A percentile compares a stretch with the other conserved stretches of the same genome.
These are phyloP conservation scores for Asclepias syriaca DNA, from an alignment of 257 asterid species.

Conservation along the genomic window DNA sequence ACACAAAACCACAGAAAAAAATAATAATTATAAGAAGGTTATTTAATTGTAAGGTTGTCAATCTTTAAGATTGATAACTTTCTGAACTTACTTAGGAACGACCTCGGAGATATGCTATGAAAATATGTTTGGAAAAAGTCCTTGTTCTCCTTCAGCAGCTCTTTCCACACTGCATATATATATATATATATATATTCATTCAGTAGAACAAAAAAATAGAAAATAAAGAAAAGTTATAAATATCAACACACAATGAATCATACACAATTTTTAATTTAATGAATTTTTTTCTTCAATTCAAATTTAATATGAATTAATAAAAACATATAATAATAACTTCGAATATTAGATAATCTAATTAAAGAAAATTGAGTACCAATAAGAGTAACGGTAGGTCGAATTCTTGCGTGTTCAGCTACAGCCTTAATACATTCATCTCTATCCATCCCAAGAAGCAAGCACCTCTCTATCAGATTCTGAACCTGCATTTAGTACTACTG, in stretches of 20 bases:
- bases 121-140: constrained; percentile 63
- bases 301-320: too few species aligned
- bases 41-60: too few species aligned
- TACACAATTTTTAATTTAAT: too few species aligned
- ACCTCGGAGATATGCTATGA: constrained; percentile 36
- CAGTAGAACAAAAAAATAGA: too few species aligned
- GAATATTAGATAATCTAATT: too few species aligned
- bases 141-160: constrained; percentile 60
- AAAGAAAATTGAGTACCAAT: constrained; percentile 24
- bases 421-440: constrained; percentile 57
- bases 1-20: not conserved
- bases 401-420: constrained; percentile 50
- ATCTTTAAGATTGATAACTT: too few species aligned
- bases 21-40: too few species aligned
- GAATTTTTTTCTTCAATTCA: too few species aligned
- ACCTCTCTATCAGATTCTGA: constrained; percentile 62
- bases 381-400: constrained; percentile 49
- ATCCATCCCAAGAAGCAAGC: constrained; percentile 58
- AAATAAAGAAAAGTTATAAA: not conserved
- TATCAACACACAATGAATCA: too few species aligned
- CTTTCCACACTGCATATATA: constrained; percentile 57
- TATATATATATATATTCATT: not conserved
- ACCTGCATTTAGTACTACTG: constrained; percentile 23
- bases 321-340: too few species aligned
- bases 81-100: constrained; percentile 28